Percentiles rank a stretch among this genome's conserved stretches.
Conservation (phyloP, 2,329 filamentous ascomycete species). For the Harringtonia aguacate region DNA sequence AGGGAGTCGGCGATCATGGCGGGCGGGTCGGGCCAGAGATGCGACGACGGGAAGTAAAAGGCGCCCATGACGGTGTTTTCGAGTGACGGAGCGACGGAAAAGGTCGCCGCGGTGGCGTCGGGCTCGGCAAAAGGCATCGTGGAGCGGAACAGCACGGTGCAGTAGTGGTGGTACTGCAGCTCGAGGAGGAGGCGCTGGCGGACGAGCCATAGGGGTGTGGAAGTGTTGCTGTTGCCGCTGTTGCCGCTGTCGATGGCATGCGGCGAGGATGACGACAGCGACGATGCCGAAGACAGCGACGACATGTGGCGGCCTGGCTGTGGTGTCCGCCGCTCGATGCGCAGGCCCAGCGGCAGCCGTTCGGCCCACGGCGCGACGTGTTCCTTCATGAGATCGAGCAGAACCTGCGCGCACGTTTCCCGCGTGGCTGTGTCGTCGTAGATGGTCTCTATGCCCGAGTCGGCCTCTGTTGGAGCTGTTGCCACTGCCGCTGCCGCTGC, state of each 20-base stretch:
- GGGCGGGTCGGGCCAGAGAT: not conserved
- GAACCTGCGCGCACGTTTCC: not conserved
- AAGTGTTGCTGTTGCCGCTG: not conserved
- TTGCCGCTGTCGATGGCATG: too few species aligned
- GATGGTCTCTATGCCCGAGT: not conserved
- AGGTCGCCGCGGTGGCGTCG: too few species aligned
- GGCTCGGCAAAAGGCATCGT: too few species aligned
- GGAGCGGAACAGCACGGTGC: not conserved
- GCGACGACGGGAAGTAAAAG: too few species aligned
- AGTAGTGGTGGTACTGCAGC: constrained; percentile 3
- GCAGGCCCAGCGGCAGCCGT: not conserved
- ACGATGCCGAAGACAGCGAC: too few species aligned
- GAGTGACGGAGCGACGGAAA: too few species aligned
- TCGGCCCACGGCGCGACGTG: not conserved
- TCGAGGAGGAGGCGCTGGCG: not conserved
- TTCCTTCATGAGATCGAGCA: not conserved
- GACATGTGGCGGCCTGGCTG: too few species aligned
- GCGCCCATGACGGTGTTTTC: too few species aligned
- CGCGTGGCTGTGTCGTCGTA: not conserved
- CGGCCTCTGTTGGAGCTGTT: not conserved
- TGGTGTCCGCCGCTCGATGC: too few species aligned
- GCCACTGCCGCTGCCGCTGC: not conserved
- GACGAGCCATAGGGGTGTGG: not conserved
- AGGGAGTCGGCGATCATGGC: too few species aligned
- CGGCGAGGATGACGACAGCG: too few species aligned